Evolutionary conservation across 352 stramenopile species (phyloP), one percentile per base, ranked within the genome.

Genomic region (Plasmopara muralis): DNA sequence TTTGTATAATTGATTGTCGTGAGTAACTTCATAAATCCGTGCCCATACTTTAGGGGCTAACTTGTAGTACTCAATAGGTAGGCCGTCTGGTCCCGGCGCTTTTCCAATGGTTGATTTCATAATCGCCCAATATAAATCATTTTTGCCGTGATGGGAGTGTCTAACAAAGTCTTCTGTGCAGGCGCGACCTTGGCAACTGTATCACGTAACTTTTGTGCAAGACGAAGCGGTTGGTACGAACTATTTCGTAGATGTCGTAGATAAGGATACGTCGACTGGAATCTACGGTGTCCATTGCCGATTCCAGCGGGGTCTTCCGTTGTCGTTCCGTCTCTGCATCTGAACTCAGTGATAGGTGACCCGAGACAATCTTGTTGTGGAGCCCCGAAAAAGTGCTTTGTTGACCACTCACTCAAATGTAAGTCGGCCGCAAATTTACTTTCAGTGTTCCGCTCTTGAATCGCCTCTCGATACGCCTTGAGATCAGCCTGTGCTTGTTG

Each of bases 51-150:
- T 53, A 1, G 48, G 43, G 2, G 38, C 43, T 28, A 55, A 2
- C 31, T 63, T 55, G 44, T 58, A 58, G 49, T 63, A 63, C n/a
- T 64, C 44, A 9, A 58, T 48, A 9, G 49, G 50, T 0, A 64
- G 15, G 2, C 56, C 50, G 12, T 64, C 56, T 0, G 45, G 44
- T 8, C 49, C 49, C 3, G 50, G 56, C 0, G 50, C 46, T 14
- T 60, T 60, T 9, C 52, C 50, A 20, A 35, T 56, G n/a, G 37
- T 47, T 12, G 41, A 64, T 15, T 25, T 47, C 42, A 40, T 53
- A 13, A 64, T 64, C 6, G 57, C 46, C 34, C 33, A 55, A 10
- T 56, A 57, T 1, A 60, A 39, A 12, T 57, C 40, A 16, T 54
- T n/a, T n/a, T 50, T 5, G 56, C 50, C 4, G 45, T 64, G 0